Conservation (phyloP, 306 rosid genomes). For the Glycine soja region DNA sequence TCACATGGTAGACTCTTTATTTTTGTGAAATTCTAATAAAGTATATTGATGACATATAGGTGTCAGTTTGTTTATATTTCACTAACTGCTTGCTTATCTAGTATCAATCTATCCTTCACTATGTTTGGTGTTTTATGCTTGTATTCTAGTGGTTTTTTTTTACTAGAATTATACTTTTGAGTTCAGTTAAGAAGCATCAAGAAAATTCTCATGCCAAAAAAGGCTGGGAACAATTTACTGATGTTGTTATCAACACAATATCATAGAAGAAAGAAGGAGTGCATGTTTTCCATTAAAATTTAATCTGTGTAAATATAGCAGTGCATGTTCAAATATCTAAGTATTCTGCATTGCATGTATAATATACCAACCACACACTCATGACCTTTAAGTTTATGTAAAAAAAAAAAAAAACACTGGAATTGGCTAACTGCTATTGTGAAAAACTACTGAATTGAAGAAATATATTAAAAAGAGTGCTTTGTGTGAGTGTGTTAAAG, state of each 20-base stretch:
- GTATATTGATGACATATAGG: neutral
- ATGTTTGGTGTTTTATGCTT: too few relatives aligned
- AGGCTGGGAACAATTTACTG: conserved; percentile 97
- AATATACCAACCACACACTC: conserved; percentile 16
- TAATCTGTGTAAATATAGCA: neutral
- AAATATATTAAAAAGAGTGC: neutral
- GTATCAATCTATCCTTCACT: conserved; percentile 2
- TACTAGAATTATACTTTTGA: conserved; percentile 26
- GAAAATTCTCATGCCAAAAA: conserved; percentile 94
- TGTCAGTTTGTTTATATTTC: conserved; percentile 11
- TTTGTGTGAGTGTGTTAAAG: too few relatives aligned
- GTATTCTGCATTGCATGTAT: conserved; percentile 4
- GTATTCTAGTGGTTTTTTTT: too few relatives aligned
- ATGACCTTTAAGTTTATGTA: conserved; percentile 21
- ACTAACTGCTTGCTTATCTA: neutral
- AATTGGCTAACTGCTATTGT: neutral
- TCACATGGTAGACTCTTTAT: conserved; percentile 66
- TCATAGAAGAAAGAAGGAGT: conserved; percentile 87
- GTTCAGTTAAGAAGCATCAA: conserved; percentile 83
- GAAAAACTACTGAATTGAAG: conserved; percentile 25
- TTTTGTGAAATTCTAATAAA: conserved; percentile 25
- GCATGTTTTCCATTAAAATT: conserved; percentile 4
- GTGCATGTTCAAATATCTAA: neutral
- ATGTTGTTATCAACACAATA: conserved; percentile 80
- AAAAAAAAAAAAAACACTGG: neutral